These are phyloP conservation scores for Neltuma alba DNA, from an alignment of 306 rosid species.

Conservation along the genomic window DNA sequence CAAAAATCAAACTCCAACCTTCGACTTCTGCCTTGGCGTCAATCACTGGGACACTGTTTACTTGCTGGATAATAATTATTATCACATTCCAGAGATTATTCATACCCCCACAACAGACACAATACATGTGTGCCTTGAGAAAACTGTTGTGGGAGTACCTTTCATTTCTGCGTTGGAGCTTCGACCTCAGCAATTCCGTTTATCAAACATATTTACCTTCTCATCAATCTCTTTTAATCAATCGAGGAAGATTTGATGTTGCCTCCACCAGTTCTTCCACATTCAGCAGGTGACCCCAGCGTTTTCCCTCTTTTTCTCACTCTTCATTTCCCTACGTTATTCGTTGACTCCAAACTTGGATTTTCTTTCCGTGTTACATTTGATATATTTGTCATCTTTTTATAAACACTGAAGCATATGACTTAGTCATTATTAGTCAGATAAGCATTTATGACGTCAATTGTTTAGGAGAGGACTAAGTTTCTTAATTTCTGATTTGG, in stretches of 20 bases:
- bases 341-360: too few species aligned
- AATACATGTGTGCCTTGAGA: constrained; percentile 44
- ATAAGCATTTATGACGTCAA: too few species aligned
- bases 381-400: too few species aligned
- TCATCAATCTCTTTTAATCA: neutral
- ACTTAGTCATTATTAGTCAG: too few species aligned
- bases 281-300: neutral
- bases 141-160: neutral
- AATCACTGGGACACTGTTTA: constrained; percentile 39
- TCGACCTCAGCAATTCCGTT: constrained; percentile 26
- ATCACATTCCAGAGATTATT: neutral
- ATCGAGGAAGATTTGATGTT: constrained; percentile 29
- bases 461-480: too few species aligned
- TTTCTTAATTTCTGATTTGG: too few species aligned
- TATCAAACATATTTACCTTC: neutral
- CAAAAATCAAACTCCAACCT: constrained; percentile 26
- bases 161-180: constrained; percentile 44
- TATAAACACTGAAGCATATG: too few species aligned
- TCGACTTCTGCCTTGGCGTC: constrained; percentile 47
- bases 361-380: too few species aligned
- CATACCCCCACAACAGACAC: constrained; percentile 35
- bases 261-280: neutral
- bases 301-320: too few species aligned
- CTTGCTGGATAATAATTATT: rapidly evolving
- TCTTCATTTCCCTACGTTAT: too few species aligned